Percentiles rank a stretch among this genome's conserved stretches.
phyloP scores from a whole-genome alignment of 768 basidiomycete genomes.

The Pleurotus sapidus region DNA sequence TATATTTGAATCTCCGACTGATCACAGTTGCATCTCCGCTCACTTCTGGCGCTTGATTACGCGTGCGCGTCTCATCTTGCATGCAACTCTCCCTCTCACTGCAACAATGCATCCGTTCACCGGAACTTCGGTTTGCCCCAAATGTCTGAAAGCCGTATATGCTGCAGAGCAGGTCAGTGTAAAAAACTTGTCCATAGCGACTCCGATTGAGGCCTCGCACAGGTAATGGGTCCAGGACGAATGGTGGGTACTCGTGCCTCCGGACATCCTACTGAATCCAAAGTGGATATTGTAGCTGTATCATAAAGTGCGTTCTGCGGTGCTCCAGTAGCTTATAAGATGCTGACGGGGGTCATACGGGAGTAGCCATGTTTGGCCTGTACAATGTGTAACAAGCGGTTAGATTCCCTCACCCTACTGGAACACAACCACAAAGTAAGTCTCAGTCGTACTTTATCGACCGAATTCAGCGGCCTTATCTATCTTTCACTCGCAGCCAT shows the following conservation, averaged over 20 bases:
- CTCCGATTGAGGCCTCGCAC: not conserved
- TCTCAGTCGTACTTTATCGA: not conserved
- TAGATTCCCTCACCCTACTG: conserved; percentile 73
- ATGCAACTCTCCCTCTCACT: not conserved
- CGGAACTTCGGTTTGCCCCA: conserved; percentile 68
- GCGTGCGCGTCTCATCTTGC: too few relatives aligned
- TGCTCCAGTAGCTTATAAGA: not conserved
- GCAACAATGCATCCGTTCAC: conserved; percentile 67
- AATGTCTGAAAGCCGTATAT: conserved; percentile 77
- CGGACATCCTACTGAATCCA: not conserved
- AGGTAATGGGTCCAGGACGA: conserved; percentile 86
- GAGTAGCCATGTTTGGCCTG: conserved; percentile 77
- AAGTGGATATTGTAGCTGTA: conserved; percentile 50
- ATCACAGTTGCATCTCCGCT: not conserved
- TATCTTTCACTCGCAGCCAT: conserved; percentile 34
- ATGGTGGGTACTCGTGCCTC: conserved; percentile 50
- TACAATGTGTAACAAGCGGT: conserved; percentile 68
- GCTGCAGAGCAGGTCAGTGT: conserved; percentile 78
- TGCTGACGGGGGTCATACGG: not conserved
- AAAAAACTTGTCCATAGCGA: not conserved
- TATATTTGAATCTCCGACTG: conserved; percentile 31
- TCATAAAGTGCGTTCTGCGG: conserved; percentile 56
- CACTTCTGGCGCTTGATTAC: not conserved
- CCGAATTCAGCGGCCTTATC: not conserved
- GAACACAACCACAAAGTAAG: conserved; percentile 83